phyloP scores from a whole-genome alignment of 1,284 basidiomycete species.

The Coniferiporia sulphurascens region DNA sequence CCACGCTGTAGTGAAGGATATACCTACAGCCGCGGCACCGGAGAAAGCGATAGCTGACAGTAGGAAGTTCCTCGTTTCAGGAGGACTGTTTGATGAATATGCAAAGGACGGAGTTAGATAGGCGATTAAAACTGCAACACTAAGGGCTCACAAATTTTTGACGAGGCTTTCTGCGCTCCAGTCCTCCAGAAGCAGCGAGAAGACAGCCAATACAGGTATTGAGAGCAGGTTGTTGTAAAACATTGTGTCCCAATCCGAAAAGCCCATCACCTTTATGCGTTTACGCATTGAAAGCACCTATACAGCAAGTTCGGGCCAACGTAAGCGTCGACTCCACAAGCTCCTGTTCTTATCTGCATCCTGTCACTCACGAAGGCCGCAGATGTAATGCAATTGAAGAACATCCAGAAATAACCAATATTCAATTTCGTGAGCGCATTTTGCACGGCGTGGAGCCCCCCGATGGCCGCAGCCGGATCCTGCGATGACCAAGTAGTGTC shows the following conservation, averaged over 20 bases:
- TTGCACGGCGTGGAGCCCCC: slow-evolving; percentile 40
- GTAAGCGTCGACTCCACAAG: neutral
- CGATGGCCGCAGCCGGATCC: slow-evolving; percentile 36
- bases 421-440: slow-evolving; percentile 58
- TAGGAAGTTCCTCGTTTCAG: slow-evolving; percentile 74
- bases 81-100: slow-evolving; percentile 53
- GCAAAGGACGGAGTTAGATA: slow-evolving; percentile 12
- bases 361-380: slow-evolving; percentile 79
- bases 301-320: neutral
- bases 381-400: slow-evolving; percentile 85
- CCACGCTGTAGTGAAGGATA: slow-evolving; percentile 99
- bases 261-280: slow-evolving; percentile 94
- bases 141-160: slow-evolving; percentile 71
- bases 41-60: slow-evolving; percentile 91
- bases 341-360: slow-evolving; percentile 14
- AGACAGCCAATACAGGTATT: slow-evolving; percentile 83
- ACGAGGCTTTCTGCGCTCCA: slow-evolving; percentile 81
- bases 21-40: slow-evolving; percentile 94
- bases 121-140: neutral
- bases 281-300: slow-evolving; percentile 96
- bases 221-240: slow-evolving; percentile 98
- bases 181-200: slow-evolving; percentile 85
- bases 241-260: slow-evolving; percentile 99
- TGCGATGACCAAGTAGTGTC: slow-evolving; percentile 36
- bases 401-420: slow-evolving; percentile 95